These are phyloP conservation scores for Hortiboletus campestris DNA, from an alignment of 768 basidiomycete genomes.

Conservation along the genomic window DNA sequence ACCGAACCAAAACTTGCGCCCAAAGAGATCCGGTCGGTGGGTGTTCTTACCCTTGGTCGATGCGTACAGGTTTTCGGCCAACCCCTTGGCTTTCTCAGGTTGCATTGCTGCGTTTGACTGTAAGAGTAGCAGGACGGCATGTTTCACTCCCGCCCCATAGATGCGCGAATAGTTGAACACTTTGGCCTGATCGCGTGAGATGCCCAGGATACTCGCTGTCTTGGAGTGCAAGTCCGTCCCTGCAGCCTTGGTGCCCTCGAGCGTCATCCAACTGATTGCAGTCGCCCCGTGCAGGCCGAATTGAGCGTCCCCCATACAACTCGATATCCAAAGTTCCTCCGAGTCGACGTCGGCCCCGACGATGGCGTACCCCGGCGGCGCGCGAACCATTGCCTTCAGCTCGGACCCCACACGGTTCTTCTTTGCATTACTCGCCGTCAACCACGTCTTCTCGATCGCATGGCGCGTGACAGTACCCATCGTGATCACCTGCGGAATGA, in stretches of 20 bases:
- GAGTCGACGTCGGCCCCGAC: constrained; percentile 99
- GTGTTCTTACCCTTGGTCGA: constrained; percentile 94
- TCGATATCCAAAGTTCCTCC: constrained; percentile 98
- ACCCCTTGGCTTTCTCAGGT: constrained; percentile 71
- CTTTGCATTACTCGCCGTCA: constrained; percentile 98
- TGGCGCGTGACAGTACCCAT: constrained; percentile 99
- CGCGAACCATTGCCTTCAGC: constrained; percentile 95
- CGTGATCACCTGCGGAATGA: constrained; percentile 92
- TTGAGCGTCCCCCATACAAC: constrained; percentile 97
- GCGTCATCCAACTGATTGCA: constrained; percentile 98
- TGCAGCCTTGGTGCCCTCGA: constrained; percentile 92
- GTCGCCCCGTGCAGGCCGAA: constrained; percentile 96
- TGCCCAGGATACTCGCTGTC: constrained; percentile 89
- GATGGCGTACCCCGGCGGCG: constrained; percentile 89
- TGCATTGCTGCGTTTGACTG: constrained; percentile 82
- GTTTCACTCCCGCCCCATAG: constrained; percentile 96
- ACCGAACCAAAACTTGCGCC: constrained; percentile 91
- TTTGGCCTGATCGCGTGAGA: constrained; percentile 93
- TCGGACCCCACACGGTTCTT: constrained; percentile 97
- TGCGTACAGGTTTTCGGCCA: constrained; percentile 83
- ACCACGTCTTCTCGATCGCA: constrained; percentile 97
- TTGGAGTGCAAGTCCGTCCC: constrained; percentile 97
- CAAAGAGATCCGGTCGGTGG: constrained; percentile 69
- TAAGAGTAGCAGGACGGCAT: constrained; percentile 82
- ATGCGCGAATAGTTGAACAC: constrained; percentile 99